Evolutionary conservation across 1,284 basidiomycete species (phyloP).

Genomic region (Golubevia sp.): DNA sequence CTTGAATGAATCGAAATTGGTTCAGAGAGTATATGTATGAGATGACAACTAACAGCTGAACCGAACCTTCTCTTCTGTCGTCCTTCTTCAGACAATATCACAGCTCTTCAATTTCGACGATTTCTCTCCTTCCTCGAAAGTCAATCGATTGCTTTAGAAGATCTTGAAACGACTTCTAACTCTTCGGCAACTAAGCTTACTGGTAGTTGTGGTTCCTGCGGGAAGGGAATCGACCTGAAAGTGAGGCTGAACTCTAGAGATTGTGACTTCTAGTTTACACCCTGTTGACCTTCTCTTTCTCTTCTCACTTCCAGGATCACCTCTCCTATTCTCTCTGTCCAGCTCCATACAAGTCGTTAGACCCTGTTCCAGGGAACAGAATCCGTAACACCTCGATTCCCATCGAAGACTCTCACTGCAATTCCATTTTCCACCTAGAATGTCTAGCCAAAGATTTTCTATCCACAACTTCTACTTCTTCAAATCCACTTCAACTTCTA

Average conservation of each 20-base stretch:
- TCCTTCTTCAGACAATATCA: slow-evolving; percentile 3
- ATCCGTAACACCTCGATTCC: slow-evolving; percentile 19
- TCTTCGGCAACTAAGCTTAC: slow-evolving; percentile 45
- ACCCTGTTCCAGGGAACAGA: slow-evolving; percentile 13
- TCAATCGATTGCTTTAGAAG: slow-evolving; percentile 5
- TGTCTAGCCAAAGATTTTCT: slow-evolving; percentile 74
- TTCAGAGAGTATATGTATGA: too few species aligned
- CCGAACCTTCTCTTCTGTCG: too few species aligned
- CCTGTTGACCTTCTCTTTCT: not conserved
- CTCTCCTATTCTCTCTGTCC: slow-evolving; percentile 68
- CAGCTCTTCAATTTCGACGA: slow-evolving; percentile 26
- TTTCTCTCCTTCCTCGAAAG: slow-evolving; percentile 23
- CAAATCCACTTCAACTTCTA: slow-evolving; percentile 8
- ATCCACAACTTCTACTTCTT: slow-evolving; percentile 10
- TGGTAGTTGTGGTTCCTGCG: slow-evolving; percentile 72
- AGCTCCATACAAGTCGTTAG: slow-evolving; percentile 17
- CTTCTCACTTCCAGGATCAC: slow-evolving; percentile 66
- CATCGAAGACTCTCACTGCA: slow-evolving; percentile 62
- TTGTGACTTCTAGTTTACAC: slow-evolving; percentile 5
- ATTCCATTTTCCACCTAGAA: slow-evolving; percentile 69
- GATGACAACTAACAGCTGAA: too few species aligned
- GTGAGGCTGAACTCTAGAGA: slow-evolving; percentile 63
- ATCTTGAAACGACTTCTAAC: slow-evolving; percentile 39
- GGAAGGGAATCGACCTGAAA: slow-evolving; percentile 63
- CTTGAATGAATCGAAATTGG: too few species aligned